phyloP scores from a whole-genome alignment of 2,329 filamentous ascomycete species.

The Escovopsis weberi region DNA sequence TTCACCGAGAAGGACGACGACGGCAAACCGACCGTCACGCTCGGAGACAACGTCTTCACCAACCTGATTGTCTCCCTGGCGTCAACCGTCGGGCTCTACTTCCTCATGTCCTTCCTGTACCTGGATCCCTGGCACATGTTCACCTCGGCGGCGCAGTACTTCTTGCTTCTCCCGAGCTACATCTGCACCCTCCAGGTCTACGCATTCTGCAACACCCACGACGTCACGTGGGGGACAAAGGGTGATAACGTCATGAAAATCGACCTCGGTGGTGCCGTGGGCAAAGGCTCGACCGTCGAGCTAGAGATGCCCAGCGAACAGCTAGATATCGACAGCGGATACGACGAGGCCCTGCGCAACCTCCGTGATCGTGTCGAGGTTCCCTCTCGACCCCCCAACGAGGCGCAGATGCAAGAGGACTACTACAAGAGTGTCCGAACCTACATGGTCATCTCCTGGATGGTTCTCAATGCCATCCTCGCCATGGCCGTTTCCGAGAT shows the following conservation, averaged over 20 bases:
- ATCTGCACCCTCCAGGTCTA: slow-evolving; percentile 97
- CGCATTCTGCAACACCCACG: slow-evolving; percentile 98
- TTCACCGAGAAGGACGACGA: slow-evolving; percentile 37
- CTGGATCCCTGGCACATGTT: slow-evolving; percentile 99
- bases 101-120: slow-evolving; percentile 92
- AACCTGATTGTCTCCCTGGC: slow-evolving; percentile 85
- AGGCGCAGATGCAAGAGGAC: slow-evolving; percentile 85
- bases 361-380: slow-evolving; percentile 88
- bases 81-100: slow-evolving; percentile 86
- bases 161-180: slow-evolving; percentile 79
- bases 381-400: slow-evolving; percentile 41
- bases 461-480: slow-evolving; percentile 79
- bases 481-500: slow-evolving; percentile 87
- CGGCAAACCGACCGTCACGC: slow-evolving; percentile 28
- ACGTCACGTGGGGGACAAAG: slow-evolving; percentile 98
- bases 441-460: slow-evolving; percentile 95
- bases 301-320: slow-evolving; percentile 97
- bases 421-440: slow-evolving; percentile 96
- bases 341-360: slow-evolving; percentile 93
- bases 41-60: slow-evolving; percentile 85
- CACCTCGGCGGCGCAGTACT: slow-evolving; percentile 82
- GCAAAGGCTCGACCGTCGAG: slow-evolving; percentile 69
- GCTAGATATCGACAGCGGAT: slow-evolving; percentile 93
- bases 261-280: slow-evolving; percentile 76
- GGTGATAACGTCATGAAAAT: slow-evolving; percentile 92